Percentiles rank a stretch among this genome's conserved stretches.
Evolutionary conservation across 1,284 basidiomycete species (phyloP).

Genomic region (Golubevia sp.): DNA sequence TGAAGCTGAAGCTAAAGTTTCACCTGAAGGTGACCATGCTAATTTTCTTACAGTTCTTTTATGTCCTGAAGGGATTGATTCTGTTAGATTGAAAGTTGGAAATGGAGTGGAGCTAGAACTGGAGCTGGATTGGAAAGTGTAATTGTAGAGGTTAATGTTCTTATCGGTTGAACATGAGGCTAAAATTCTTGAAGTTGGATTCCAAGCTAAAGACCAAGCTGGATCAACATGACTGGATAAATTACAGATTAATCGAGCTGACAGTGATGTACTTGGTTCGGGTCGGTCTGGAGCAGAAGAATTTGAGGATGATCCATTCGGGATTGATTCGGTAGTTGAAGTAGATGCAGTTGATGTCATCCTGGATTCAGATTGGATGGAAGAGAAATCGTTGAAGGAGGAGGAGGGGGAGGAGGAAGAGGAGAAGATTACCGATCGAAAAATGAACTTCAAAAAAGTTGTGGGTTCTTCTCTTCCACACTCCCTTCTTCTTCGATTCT

Average conservation of each 20-base stretch:
- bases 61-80: constrained; percentile 73
- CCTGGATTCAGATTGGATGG: constrained; percentile 46
- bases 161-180: constrained; percentile 95
- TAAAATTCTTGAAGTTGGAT: constrained; percentile 77
- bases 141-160: constrained; percentile 82
- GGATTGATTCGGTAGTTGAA: constrained; percentile 48
- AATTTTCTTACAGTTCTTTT: constrained; percentile 85
- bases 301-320: constrained; percentile 13
- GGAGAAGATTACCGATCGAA: neutral
- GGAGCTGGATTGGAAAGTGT: constrained; percentile 63
- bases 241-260: constrained; percentile 6
- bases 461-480: neutral
- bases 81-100: constrained; percentile 38
- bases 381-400: neutral
- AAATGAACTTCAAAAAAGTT: neutral
- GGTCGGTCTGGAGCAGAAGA: neutral
- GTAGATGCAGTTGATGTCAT: constrained; percentile 46
- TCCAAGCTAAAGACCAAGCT: constrained; percentile 86
- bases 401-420: neutral
- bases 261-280: neutral
- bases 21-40: constrained; percentile 87
- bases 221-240: constrained; percentile 49
- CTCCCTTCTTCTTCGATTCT: neutral
- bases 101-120: constrained; percentile 11
- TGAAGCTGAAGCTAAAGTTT: constrained; percentile 86